These are phyloP conservation scores for Posidonia australis DNA, from an alignment of 106 monocot species.

Conservation along the genomic window DNA sequence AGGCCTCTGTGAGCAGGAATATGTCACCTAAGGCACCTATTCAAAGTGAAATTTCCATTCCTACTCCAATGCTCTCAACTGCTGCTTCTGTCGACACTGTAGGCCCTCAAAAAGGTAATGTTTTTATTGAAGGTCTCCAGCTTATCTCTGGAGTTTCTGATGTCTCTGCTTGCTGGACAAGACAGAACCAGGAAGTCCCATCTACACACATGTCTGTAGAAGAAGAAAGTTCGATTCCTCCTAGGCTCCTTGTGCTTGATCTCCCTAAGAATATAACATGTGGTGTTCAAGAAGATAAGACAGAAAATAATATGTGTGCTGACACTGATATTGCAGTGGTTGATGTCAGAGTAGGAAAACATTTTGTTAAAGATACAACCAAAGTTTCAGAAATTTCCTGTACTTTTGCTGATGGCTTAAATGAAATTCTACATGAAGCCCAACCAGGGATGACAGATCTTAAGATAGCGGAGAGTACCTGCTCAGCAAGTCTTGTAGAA, in stretches of 20 bases:
- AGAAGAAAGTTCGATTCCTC: neutral
- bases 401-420: neutral
- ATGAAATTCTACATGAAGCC: neutral
- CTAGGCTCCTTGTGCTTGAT: neutral
- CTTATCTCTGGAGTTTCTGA: neutral
- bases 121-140: neutral
- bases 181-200: neutral
- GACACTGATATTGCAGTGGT: too few species aligned
- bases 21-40: too few species aligned
- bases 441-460: neutral
- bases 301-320: too few species aligned
- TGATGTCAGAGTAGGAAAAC: too few species aligned
- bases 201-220: neutral
- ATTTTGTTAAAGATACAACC: neutral
- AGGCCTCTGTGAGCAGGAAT: too few species aligned
- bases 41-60: too few species aligned
- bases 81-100: too few species aligned
- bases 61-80: too few species aligned
- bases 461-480: neutral
- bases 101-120: too few species aligned
- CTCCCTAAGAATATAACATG: too few species aligned
- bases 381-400: neutral
- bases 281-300: conserved; percentile 5
- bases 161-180: neutral
- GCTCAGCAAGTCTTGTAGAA: neutral